These are phyloP conservation scores for Salvia rosmarinus DNA, from an alignment of 257 asterid genomes.

Conservation along the genomic window DNA sequence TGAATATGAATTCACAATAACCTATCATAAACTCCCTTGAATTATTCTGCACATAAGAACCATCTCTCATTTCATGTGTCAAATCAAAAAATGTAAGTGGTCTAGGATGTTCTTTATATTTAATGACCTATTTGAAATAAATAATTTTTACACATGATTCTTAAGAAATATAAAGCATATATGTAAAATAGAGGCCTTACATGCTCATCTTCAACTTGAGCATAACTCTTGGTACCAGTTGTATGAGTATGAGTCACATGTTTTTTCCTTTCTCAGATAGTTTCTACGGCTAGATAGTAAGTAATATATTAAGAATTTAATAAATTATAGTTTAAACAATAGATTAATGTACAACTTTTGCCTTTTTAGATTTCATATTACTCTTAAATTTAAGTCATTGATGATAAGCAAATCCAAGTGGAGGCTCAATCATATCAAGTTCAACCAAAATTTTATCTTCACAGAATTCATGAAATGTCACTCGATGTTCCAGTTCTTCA, in stretches of 20 bases:
- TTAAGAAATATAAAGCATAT: neutral
- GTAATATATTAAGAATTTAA: too few relatives aligned
- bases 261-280: neutral
- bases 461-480: neutral
- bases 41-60: too few relatives aligned
- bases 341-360: neutral
- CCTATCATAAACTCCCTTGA: too few relatives aligned
- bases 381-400: neutral
- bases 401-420: neutral
- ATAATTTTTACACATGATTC: neutral
- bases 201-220: neutral
- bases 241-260: neutral
- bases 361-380: neutral
- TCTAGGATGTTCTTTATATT: neutral
- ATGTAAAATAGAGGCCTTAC: neutral
- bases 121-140: neutral
- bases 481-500: neutral
- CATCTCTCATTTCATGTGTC: neutral
- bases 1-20: too few relatives aligned
- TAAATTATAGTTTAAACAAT: too few relatives aligned
- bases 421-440: neutral
- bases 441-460: neutral
- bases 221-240: neutral
- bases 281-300: neutral
- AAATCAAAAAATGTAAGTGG: neutral